phyloP scores from a whole-genome alignment of 1,139 yeast species.

The Yamadazyma jaroonii region DNA sequence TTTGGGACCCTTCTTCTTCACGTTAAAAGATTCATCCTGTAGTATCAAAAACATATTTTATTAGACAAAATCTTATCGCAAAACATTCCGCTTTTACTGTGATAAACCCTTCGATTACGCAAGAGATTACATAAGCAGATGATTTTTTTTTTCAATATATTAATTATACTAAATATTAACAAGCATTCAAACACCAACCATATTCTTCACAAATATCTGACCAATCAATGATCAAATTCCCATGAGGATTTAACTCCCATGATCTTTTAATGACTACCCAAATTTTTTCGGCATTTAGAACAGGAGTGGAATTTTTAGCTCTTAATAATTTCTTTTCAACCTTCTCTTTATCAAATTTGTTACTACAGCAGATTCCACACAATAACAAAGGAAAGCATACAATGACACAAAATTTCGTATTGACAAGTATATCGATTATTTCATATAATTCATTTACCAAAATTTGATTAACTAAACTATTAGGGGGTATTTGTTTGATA shows the following conservation, averaged over 20 bases:
- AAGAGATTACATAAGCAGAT: no score
- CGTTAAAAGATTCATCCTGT: conserved; percentile 11
- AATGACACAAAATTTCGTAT: conserved; percentile 11
- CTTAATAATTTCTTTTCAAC: conserved; percentile 4
- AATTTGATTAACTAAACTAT: conserved; percentile 7
- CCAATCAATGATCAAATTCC: conserved; percentile 27
- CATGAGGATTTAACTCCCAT: conserved; percentile 26
- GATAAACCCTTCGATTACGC: no score
- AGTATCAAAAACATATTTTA: conserved; percentile 11
- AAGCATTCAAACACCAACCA: conserved; percentile 25
- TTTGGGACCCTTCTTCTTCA: conserved; percentile 8
- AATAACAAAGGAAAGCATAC: conserved; percentile 19
- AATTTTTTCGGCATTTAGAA: conserved; percentile 20
- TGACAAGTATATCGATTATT: conserved; percentile 6
- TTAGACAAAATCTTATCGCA: no score
- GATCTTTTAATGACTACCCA: conserved; percentile 20
- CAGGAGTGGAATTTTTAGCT: conserved; percentile 19
- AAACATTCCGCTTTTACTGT: no score
- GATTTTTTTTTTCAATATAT: no score
- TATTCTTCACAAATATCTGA: conserved; percentile 26
- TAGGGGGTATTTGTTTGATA: conserved; percentile 9
- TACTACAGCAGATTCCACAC: conserved; percentile 26
- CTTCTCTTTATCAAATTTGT: conserved; percentile 15
- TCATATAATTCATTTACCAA: conserved; percentile 7
- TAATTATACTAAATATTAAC: no score